These are phyloP conservation scores for Insectozyma bohioensis DNA, from an alignment of 1,139 yeast species.

Conservation along the genomic window DNA sequence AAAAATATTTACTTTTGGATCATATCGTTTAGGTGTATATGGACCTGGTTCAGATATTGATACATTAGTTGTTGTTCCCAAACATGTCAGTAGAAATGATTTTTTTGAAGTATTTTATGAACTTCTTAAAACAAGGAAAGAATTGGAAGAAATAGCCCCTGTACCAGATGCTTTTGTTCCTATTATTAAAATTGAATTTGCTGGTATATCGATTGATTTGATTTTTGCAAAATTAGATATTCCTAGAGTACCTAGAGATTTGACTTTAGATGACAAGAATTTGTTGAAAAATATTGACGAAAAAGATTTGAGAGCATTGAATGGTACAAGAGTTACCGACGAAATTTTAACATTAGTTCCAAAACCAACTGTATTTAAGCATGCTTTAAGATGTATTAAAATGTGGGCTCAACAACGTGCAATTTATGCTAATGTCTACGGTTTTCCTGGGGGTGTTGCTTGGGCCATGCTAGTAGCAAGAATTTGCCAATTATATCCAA, in stretches of 20 bases:
- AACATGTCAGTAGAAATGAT: conserved; percentile 88
- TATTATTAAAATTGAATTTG: conserved; percentile 81
- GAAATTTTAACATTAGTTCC: conserved; percentile 89
- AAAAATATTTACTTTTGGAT: conserved; percentile 91
- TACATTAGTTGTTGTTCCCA: conserved; percentile 92
- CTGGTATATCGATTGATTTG: conserved; percentile 88
- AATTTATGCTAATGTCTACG: conserved; percentile 89
- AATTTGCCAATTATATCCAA: conserved; percentile 93
- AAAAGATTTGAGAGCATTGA: conserved; percentile 80
- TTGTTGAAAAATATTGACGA: conserved; percentile 85
- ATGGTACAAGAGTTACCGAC: conserved; percentile 97
- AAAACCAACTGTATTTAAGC: conserved; percentile 87
- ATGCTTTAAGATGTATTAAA: conserved; percentile 88
- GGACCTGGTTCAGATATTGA: conserved; percentile 99
- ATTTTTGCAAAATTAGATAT: conserved; percentile 80
- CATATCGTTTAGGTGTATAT: conserved; percentile 90
- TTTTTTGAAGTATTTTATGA: conserved; percentile 79
- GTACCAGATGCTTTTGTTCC: conserved; percentile 99
- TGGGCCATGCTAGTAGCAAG: conserved; percentile 99
- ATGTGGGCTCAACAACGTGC: conserved; percentile 98
- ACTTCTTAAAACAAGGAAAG: conserved; percentile 66
- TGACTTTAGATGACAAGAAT: conserved; percentile 82
- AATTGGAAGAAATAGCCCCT: conserved; percentile 82
- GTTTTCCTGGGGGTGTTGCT: conserved; percentile 99
- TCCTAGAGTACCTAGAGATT: conserved; percentile 72